These are phyloP conservation scores for Pythium aphanidermatum DNA, from an alignment of 352 stramenopile genomes.

Conservation along the genomic window DNA sequence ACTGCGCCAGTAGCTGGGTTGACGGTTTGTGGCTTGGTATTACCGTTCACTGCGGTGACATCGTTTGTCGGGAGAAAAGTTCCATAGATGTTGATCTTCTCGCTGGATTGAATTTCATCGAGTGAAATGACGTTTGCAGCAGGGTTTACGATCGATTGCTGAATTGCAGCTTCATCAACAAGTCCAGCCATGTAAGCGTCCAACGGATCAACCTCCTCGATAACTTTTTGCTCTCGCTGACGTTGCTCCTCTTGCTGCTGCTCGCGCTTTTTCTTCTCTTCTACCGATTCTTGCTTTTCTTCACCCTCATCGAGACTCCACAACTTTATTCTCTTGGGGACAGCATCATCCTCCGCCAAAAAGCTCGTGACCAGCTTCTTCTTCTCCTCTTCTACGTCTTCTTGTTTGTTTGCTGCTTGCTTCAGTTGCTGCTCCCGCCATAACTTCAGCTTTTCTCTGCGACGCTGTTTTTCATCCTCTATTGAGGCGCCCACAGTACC, in stretches of 20 bases:
- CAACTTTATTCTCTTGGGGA: slow-evolving; percentile 52
- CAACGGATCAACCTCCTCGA: slow-evolving; percentile 76
- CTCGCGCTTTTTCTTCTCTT: slow-evolving; percentile 46
- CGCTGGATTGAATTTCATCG: slow-evolving; percentile 69
- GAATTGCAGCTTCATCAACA: slow-evolving; percentile 67
- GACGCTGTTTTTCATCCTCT: slow-evolving; percentile 40
- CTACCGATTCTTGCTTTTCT: slow-evolving; percentile 46
- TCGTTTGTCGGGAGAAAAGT: slow-evolving; percentile 62
- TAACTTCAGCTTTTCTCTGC: slow-evolving; percentile 42
- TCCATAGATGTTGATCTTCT: slow-evolving; percentile 83
- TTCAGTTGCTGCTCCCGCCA: slow-evolving; percentile 58
- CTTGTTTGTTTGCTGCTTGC: slow-evolving; percentile 37
- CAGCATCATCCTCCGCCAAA: slow-evolving; percentile 60
- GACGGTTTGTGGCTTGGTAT: slow-evolving; percentile 10
- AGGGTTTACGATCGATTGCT: slow-evolving; percentile 62
- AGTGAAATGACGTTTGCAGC: slow-evolving; percentile 80
- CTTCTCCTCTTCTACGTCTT: slow-evolving; percentile 36
- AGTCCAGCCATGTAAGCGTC: slow-evolving; percentile 86
- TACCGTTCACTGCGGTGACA: neutral
- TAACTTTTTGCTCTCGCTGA: slow-evolving; percentile 60
- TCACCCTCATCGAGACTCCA: slow-evolving; percentile 65
- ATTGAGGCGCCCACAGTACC: too few relatives aligned
- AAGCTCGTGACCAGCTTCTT: slow-evolving; percentile 29
- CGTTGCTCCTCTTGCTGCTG: slow-evolving; percentile 38
- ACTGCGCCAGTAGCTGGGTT: neutral